Conservation (phyloP, 73 alveolate genomes). For the Tetrahymena malaccensis region DNA sequence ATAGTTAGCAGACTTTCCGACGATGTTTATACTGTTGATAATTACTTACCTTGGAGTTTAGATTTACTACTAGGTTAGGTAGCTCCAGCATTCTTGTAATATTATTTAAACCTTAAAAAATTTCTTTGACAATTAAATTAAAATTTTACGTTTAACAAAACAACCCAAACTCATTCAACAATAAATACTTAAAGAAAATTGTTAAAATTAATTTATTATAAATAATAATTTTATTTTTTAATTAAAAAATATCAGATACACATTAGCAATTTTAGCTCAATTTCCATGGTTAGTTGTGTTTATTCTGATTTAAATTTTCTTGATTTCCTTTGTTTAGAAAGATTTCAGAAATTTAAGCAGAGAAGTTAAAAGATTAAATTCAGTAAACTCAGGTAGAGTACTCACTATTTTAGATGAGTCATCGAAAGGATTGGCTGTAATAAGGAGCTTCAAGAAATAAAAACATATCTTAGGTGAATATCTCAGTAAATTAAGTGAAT, state of each 20-base stretch:
- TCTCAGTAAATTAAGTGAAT: not conserved
- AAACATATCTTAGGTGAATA: slow-evolving; percentile 2
- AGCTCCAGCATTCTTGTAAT: not conserved
- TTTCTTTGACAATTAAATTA: not conserved
- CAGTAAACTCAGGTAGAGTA: slow-evolving; percentile 15
- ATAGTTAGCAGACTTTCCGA: slow-evolving; percentile 22
- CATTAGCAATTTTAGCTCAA: slow-evolving; percentile 1
- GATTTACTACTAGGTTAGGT: not conserved
- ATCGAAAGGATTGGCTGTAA: slow-evolving; percentile 2
- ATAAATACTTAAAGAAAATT: too few relatives aligned
- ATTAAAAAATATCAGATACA: slow-evolving; percentile 8
- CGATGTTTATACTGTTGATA: slow-evolving; percentile 17
- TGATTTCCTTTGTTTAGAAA: slow-evolving; percentile 2
- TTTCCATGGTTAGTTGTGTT: slow-evolving; percentile 20
- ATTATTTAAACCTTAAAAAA: too few relatives aligned
- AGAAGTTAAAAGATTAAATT: slow-evolving; percentile 31
- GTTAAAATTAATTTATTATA: too few relatives aligned
- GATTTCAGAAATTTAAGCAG: slow-evolving; percentile 10
- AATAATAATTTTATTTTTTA: not conserved
- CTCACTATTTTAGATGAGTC: slow-evolving; percentile 20
- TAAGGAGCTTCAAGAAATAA: slow-evolving; percentile 13
- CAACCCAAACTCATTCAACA: too few relatives aligned
- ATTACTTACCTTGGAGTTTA: slow-evolving; percentile 26
- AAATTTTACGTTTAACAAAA: too few relatives aligned
- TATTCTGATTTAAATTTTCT: not conserved